Percentiles rank a stretch among this genome's conserved stretches.
Conservation (phyloP, 2,329 filamentous ascomycete genomes). For the Claviceps sp. region DNA sequence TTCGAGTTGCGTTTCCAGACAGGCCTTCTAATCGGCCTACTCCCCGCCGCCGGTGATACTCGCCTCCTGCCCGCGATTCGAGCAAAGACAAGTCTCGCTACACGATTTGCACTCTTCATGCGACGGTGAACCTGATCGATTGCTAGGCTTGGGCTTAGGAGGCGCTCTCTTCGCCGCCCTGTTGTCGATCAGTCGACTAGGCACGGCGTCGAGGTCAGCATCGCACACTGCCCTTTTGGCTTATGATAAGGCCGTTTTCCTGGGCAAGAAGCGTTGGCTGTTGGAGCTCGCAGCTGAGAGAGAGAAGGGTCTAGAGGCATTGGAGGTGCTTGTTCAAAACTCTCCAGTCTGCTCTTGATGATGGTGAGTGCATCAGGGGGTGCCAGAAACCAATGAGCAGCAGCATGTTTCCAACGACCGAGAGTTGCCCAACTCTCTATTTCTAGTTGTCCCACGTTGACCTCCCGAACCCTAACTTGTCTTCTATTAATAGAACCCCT, state of each 20-base stretch:
- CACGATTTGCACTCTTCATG: conserved; percentile 11
- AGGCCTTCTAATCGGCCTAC: background rate
- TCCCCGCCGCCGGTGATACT: background rate
- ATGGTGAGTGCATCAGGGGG: conserved; percentile 28
- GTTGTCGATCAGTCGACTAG: conserved; percentile 11
- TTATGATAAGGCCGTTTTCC: conserved; percentile 15
- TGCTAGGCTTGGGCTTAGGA: conserved; percentile 16
- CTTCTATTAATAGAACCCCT: conserved; percentile 37
- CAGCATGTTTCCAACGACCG: background rate
- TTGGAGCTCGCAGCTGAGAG: conserved; percentile 11
- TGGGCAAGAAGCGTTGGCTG: conserved; percentile 7
- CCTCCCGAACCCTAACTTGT: background rate
- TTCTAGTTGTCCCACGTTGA: background rate
- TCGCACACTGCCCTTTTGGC: conserved; percentile 12
- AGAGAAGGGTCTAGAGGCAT: conserved; percentile 17
- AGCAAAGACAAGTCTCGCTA: background rate
- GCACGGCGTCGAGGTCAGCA: conserved; percentile 12
- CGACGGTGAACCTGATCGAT: conserved; percentile 18
- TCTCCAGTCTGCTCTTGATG: conserved; percentile 28
- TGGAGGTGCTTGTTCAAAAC: conserved; percentile 21
- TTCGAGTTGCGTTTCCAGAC: background rate
- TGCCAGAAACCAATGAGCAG: background rate
- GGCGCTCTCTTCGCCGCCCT: conserved; percentile 17
- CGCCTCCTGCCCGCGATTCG: background rate
- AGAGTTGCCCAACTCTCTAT: background rate